These are phyloP conservation scores for Globisporangium camurandrum DNA, from an alignment of 352 stramenopile genomes.

Conservation along the genomic window DNA sequence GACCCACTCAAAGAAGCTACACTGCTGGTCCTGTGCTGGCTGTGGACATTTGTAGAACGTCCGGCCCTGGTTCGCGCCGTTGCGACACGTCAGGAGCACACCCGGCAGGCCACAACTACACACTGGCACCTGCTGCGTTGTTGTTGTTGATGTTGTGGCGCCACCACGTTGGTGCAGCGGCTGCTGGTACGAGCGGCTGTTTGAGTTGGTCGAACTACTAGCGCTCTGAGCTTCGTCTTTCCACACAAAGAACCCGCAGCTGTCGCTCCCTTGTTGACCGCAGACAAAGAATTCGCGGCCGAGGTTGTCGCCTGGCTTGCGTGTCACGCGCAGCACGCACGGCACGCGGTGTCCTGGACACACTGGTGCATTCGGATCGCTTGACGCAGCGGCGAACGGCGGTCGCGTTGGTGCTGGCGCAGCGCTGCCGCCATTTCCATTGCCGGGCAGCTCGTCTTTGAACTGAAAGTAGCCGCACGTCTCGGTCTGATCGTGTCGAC, in stretches of 20 bases:
- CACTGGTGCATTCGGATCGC: constrained; percentile 16
- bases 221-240: constrained; percentile 57
- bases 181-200: not conserved
- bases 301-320: constrained; percentile 68
- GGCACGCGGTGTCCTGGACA: constrained; percentile 36
- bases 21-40: constrained; percentile 64
- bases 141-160: not conserved
- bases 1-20: constrained; percentile 91
- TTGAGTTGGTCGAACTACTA: constrained; percentile 1
- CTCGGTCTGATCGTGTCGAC: constrained; percentile 36
- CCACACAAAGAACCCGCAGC: constrained; percentile 89
- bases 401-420: not conserved
- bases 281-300: constrained; percentile 92
- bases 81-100: constrained; percentile 56
- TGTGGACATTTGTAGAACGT: constrained; percentile 92
- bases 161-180: not conserved
- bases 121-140: constrained; percentile 2
- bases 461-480: constrained; percentile 68
- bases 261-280: constrained; percentile 59
- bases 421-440: not conserved
- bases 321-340: constrained; percentile 37
- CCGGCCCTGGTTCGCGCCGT: constrained; percentile 82
- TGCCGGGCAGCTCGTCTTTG: constrained; percentile 45
- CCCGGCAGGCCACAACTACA: constrained; percentile 42
- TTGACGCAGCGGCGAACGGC: too few relatives aligned